Evolutionary conservation across 2,329 filamentous ascomycete genomes (phyloP), one percentile per base, ranked within the genome.

Genomic region (Fusarium pilosicola): DNA sequence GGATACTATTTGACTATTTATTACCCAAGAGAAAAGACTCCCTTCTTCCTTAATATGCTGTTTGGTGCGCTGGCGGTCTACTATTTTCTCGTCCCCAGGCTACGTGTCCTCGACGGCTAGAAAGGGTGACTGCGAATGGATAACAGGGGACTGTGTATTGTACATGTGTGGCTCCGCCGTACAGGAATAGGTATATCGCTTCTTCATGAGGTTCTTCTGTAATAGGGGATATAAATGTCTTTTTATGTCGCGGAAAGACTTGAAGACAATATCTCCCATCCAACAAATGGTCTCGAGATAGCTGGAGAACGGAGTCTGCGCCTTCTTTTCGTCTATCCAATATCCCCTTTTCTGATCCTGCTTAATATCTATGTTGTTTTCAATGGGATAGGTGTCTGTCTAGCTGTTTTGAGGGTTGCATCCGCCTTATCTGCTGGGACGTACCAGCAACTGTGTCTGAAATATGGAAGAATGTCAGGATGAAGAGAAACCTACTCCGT

Each of bases 401-500:
- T 20, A 45, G 24, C 24, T 45, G 42, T 13, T 26, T 20, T 20
- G n/a, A 45, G 42, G 11, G 5, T 45, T 26, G 0, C 17, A 26
- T 26, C n/a, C n/a, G 42, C 24, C 7, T 17, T 26, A 8, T 26
- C n/a, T 7, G n/a, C 42, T 26, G 7, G n/a, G 24, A 45, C 5
- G 42, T 26, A 0, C 38, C 20, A 39, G 38, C 38, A 54, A 44
- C 51, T 46, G 56, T 52, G 36, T 30, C 7, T 59, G 44, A 60
- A 55, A 65, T 62, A n/a, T 44, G 51, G 67, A 48, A 64, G 68
- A 54, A 64, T 39, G 24, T 62, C 30, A 51, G 54, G 39, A 28
- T 52, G 20, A 45, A 28, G 65, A 57, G 44, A 34, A 44, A 62
- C 82, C 82, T 74, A 83, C 82, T 83, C 80, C 80, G 83, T 79